Evolutionary conservation across 306 rosid genomes (phyloP), one percentile per base, ranked within the genome.

Genomic region (Cicer bijugum): DNA sequence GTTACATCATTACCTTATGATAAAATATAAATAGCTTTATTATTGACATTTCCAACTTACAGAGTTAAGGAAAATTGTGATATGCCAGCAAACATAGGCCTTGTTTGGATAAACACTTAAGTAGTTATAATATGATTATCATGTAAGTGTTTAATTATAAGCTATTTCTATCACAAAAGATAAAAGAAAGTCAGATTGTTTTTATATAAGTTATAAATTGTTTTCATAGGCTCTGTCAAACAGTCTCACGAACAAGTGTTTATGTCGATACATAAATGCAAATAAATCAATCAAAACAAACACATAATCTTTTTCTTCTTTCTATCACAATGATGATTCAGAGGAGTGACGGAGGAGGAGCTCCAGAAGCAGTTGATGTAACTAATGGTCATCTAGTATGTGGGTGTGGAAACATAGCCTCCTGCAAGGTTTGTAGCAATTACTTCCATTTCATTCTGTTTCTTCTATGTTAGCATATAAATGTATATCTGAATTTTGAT

Each of bases 321-420:
- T 75, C 8, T 14, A 12, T 48, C 6, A 5, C 44, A 56, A 40
- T 76, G 35, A 67, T 71, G 55, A 71, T 77, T 72, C 78, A 92
- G 93, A 92, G 97, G 58, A 92, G 96, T 9, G 93, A 89, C 17
- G 96, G 90, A 58, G 96, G 87, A 20, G 96, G 97, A 70, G 91
- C 91, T 33, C 67, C 90, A 14, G 83, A 78, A 69, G 96, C 88
- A 28, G 16, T 80, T 11, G 97, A 92, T 80, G 86, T 80, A 51
- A 79, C 84, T 2, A 92, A 88, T 81, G 93, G 96, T 33, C 90
- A 78, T 47, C 75, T 85, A 53, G 62, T 86, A 4, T 89, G 97
- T 55, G 96, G 97, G 8, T 88, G 96, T 74, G 84, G 78, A 63
- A 92, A 75, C 85, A 77, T 89, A 35, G 75, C 87, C 57, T 4